Base-by-base conservation (phyloP, 1,284 basidiomycete genomes). In the Sphaerobolus stellatus region DNA sequence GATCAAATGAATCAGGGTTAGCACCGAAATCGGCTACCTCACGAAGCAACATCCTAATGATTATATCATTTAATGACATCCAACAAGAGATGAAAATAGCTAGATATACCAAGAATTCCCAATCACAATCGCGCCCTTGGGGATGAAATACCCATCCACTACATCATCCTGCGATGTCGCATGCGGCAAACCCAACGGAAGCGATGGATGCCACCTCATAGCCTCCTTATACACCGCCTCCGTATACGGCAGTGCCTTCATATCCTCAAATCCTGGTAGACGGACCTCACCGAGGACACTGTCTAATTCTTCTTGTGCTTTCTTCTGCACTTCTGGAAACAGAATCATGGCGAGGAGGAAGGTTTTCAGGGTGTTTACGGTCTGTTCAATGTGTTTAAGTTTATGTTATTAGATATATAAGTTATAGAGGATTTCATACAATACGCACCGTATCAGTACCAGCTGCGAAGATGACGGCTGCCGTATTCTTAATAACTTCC, bases 21-120 rank as follows among this genome's bases (percentile, higher is more conserved):
- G 62, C 54, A 2, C 60, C 50, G 43, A 62, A 66, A 2, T 30
- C 33, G 2, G 53, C 46, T 8, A 58, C 57, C 30, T 66, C 60
- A 33, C 62, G 62, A 20, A 64, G 57, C 40, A 67, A 64, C 0
- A 59, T 56, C 60, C 65, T 75, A 20, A 25, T 2, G n/a, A n/a
- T n/a, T n/a, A n/a, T n/a, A n/a, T n/a, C n/a, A n/a, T n/a, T n/a
- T n/a, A n/a, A n/a, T n/a, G n/a, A n/a, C n/a, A 25, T 18, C 29
- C 25, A 40, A 31, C 68, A n/a, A n/a, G 44, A 3, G n/a, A 30
- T 14, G 33, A 41, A n/a, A 18, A 16, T 34, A 14, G 13, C 40
- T 41, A 3, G 25, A 45, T 5, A 38, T 57, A 78, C 79, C 78
- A 81, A 22, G 73, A 65, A 59, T 81, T 82, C 8, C 36, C 36